Evolutionary conservation across 2,329 filamentous ascomycete species (phyloP), one percentile per base, ranked within the genome.

Genomic region (Plectosphaerella sp.): DNA sequence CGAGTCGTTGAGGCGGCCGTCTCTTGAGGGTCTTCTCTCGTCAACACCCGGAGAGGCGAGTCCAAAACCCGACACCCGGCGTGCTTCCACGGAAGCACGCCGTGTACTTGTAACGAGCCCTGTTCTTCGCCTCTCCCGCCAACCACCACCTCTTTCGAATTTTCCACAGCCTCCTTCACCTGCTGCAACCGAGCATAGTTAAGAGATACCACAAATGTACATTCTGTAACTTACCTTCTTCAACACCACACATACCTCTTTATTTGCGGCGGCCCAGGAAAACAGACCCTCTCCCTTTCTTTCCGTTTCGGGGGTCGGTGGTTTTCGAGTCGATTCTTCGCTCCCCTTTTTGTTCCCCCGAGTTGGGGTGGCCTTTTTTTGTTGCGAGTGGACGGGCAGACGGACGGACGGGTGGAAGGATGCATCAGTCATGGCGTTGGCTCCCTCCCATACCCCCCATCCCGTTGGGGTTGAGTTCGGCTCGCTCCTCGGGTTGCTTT

Each of bases 141-240:
- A 46, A 28, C 24, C 15, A 22, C 45, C 15, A 33, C 28, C 28
- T 12, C 28, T 33, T 33, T 33, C 28, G 28, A 33, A 33, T 33
- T 33, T 28, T 33, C 28, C 28, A 33, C 8, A 33, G 28, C 28
- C 37, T 45, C 22, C 24, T 14, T 15, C 24, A 47, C 24, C 43
- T 45, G 48, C 45, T 47, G 45, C 35, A 18, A 15, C 35, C 46
- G 48, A 54, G 52, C 52, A 52, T 51, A 52, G 53, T 52, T 35
- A 45, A 22, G 48, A 56, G 56, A 57, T 56, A 57, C 56, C 56
- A 57, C 54, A 33, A 33, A 37, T 57, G 56, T 57, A 57, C 47
- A 54, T 49, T 37, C 18, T 18, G 16, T 43, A 43, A 12, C 18
- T 43, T 52, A 54, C 28, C 16, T 36, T 50, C 45, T 41, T 14